Evolutionary conservation across 228 moss, liverwort and hornwort species (phyloP).

Genomic region (Sphagnum magellanicum): DNA sequence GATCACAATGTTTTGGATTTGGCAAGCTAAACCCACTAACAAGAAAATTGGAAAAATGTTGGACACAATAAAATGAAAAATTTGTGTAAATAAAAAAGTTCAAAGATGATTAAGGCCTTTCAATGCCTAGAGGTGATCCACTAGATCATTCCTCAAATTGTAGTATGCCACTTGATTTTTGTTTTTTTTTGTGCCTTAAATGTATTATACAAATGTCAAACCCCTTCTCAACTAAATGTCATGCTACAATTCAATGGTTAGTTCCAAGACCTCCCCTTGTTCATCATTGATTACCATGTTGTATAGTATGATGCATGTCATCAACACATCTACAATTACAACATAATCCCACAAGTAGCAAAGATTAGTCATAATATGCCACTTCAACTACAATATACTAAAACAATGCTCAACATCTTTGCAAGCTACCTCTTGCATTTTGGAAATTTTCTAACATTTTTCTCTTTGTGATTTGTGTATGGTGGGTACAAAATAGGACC

Average conservation of each 20-base stretch:
- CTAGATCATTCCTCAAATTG: not conserved
- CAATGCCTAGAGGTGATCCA: not conserved
- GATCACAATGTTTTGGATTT: not conserved
- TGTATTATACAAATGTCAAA: not conserved
- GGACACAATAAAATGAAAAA: too few species aligned
- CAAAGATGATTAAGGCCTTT: not conserved
- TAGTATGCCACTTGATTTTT: not conserved
- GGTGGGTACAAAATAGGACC: constrained; percentile 31
- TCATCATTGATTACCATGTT: not conserved
- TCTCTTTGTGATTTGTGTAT: constrained; percentile 26
- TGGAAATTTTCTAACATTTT: constrained; percentile 15
- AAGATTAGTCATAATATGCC: too few species aligned
- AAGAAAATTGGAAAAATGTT: too few species aligned
- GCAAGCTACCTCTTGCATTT: constrained; percentile 20
- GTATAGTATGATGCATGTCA: not conserved
- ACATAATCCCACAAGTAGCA: too few species aligned
- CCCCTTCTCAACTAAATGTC: not conserved
- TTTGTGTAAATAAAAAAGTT: not conserved
- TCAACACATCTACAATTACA: too few species aligned
- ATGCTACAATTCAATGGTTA: not conserved
- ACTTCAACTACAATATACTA: constrained; percentile 29
- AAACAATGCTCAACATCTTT: constrained; percentile 34
- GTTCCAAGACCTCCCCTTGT: too few species aligned
- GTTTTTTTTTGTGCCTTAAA: not conserved
- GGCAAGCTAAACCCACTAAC: too few species aligned